phyloP scores from a whole-genome alignment of 1,139 yeast species.

The Hanseniaspora uvarum region DNA sequence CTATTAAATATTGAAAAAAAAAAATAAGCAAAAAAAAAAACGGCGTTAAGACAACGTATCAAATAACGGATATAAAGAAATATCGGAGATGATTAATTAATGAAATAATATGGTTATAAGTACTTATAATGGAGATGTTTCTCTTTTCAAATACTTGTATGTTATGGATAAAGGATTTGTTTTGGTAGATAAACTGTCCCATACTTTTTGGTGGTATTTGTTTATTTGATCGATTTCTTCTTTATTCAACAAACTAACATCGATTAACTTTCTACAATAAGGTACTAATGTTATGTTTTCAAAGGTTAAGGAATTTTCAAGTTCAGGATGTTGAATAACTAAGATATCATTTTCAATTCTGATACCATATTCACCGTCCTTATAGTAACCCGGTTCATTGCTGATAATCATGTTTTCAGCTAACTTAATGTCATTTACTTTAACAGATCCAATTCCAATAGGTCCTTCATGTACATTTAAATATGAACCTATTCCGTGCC shows the following conservation, averaged over 20 bases:
- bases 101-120: neutral
- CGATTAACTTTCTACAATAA: constrained; percentile 59
- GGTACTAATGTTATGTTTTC: constrained; percentile 90
- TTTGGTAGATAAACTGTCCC: constrained; percentile 43
- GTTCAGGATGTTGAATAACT: constrained; percentile 39
- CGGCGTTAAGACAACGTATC: neutral
- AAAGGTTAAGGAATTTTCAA: constrained; percentile 56
- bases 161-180: constrained; percentile 45
- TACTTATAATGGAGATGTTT: constrained; percentile 41
- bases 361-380: constrained; percentile 86
- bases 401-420: constrained; percentile 65
- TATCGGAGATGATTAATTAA: neutral
- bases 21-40: neutral
- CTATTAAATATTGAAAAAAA: neutral
- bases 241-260: constrained; percentile 43
- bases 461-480: constrained; percentile 97
- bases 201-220: constrained; percentile 52
- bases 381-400: constrained; percentile 94
- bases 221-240: constrained; percentile 64
- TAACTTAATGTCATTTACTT: constrained; percentile 36
- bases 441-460: constrained; percentile 63
- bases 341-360: constrained; percentile 78
- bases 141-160: constrained; percentile 65
- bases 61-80: neutral
- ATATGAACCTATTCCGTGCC: constrained; percentile 92